Base-by-base conservation (phyloP, 108 stramenopile species). In the Nitzschia putrida region DNA sequence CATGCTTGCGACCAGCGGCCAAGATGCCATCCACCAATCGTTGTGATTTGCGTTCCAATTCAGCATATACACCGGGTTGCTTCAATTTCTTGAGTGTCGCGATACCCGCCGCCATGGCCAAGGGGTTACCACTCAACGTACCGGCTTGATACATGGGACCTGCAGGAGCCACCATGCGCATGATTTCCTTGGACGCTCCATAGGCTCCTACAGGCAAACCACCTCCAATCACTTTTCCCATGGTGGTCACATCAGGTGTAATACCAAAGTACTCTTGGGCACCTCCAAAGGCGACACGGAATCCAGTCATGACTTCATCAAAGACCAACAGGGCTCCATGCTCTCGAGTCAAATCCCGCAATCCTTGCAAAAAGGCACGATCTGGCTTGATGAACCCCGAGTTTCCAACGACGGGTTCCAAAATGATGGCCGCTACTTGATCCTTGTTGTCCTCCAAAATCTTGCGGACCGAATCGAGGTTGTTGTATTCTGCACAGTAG, bases 111-210 rank as follows among this genome's bases (percentile, higher is more conserved):
- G 94, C 93, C 97, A 98, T 98, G 64, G 97, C 97, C 73, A 98
- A 80, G 13, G 97, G 97, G 80, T 98, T 98, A 53, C 97, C 97
- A 55, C 90, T 92, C 18, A 98, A 84, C 26, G 97, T 98, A 39
- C 97, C 97, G 16, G 97, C 97, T 80, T 98, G 97, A 85, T 98
- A 98, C 97, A 98, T 97, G 53, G 97, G 97, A 56, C 97, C 97
- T 54, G 96, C 90, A 41, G 97, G 97, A 42, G 97, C 97, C 34
- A 98, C 96, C 88, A 91, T 73, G 63, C 92, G 85, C 97, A 98
- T 98, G 72, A 98, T 98, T 49, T 97, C 97, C 83, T 82, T 96
- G 71, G 93, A 87, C 47, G 95, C 97, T 74, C 97, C 97, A 87
- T 96, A 98, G 34, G 97, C 97, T 68, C 97, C 97, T 38, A 98